Evolutionary conservation across 2,329 filamentous ascomycete genomes (phyloP).

Genomic region (Mycogone perniciosa): DNA sequence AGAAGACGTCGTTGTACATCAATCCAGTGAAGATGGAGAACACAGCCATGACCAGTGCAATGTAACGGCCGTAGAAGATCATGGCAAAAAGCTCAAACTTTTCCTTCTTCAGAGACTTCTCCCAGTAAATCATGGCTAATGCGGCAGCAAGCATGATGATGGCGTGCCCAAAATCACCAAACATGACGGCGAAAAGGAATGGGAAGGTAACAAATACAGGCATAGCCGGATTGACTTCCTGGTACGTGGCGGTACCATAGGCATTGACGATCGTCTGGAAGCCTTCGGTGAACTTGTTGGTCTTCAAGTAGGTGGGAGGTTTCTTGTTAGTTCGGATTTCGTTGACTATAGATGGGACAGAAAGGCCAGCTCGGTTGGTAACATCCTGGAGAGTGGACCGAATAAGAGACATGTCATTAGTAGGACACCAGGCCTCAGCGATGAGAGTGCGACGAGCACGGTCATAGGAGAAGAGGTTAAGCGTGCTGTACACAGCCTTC

Average conservation of each 20-base stretch:
- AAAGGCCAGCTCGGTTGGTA: slow-evolving; percentile 88
- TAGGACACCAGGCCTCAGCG: slow-evolving; percentile 95
- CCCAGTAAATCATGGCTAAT: slow-evolving; percentile 91
- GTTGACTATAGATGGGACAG: slow-evolving; percentile 98
- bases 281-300: slow-evolving; percentile 95
- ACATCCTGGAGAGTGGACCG: slow-evolving; percentile 93
- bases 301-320: slow-evolving; percentile 93
- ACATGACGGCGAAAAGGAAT: slow-evolving; percentile 99
- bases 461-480: slow-evolving; percentile 96
- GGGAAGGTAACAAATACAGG: slow-evolving; percentile 97
- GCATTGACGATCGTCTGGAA: slow-evolving; percentile 99
- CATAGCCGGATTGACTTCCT: slow-evolving; percentile 91
- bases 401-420: slow-evolving; percentile 81
- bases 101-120: slow-evolving; percentile 88
- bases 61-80: slow-evolving; percentile 98
- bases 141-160: slow-evolving; percentile 80
- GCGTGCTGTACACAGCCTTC: slow-evolving; percentile 91
- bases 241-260: slow-evolving; percentile 95
- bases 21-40: slow-evolving; percentile 97
- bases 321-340: slow-evolving; percentile 96
- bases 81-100: slow-evolving; percentile 91
- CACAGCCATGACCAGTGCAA: slow-evolving; percentile 94
- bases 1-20: slow-evolving; percentile 97
- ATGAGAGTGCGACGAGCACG: slow-evolving; percentile 92
- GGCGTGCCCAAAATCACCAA: slow-evolving; percentile 94